Conservation (phyloP, 163 green algal species). For the Chloroidium sp. region DNA sequence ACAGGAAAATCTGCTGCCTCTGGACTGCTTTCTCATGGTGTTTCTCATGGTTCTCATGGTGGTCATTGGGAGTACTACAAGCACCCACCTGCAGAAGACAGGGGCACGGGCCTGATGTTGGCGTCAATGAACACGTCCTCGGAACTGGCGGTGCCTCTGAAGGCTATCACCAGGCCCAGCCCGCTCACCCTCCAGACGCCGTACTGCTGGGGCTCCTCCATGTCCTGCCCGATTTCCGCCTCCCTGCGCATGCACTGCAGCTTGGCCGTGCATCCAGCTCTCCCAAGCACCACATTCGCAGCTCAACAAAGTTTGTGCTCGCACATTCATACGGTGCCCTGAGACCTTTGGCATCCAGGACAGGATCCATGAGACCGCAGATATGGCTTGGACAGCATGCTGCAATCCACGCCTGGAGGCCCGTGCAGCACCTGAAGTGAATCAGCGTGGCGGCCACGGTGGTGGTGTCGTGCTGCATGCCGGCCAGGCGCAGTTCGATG, state of each 20-base stretch:
- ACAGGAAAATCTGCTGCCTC: background rate
- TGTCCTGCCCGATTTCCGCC: slow-evolving; percentile 3
- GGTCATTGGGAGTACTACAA: background rate
- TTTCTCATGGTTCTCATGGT: background rate
- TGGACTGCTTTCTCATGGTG: background rate
- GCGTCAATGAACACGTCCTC: slow-evolving; percentile 22
- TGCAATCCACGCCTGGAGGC: background rate
- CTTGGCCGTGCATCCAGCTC: background rate
- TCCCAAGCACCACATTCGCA: background rate
- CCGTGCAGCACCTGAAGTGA: slow-evolving; percentile 16
- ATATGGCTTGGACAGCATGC: background rate
- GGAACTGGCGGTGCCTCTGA: slow-evolving; percentile 15
- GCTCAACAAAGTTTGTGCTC: background rate
- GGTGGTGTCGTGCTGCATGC: background rate
- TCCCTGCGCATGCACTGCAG: background rate
- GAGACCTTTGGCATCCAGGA: background rate
- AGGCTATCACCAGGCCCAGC: slow-evolving; percentile 20
- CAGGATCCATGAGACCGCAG: background rate
- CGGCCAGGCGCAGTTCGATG: slow-evolving; percentile 11
- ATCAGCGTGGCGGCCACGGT: slow-evolving; percentile 12
- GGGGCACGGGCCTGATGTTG: slow-evolving; percentile 14
- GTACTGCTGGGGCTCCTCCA: slow-evolving; percentile 19
- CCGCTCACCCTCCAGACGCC: slow-evolving; percentile 20
- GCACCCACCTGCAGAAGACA: background rate
- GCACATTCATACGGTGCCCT: background rate